phyloP scores from a whole-genome alignment of 768 basidiomycete species.

The Leccinum imitatum region DNA sequence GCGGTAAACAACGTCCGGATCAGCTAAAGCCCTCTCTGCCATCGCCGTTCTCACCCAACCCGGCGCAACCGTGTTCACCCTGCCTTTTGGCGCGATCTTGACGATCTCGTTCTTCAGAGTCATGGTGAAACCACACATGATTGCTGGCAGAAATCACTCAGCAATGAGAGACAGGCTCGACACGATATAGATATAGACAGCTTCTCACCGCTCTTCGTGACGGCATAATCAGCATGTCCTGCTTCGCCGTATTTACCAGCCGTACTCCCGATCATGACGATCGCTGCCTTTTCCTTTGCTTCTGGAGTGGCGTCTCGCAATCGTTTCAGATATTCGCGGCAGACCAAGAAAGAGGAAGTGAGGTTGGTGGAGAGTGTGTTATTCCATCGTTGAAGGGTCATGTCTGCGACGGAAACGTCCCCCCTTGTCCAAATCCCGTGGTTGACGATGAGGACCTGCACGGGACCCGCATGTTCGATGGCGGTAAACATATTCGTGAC shows the following conservation, averaged over 20 bases:
- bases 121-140: constrained; percentile 72
- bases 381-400: constrained; percentile 66
- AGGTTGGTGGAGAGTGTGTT: constrained; percentile 60
- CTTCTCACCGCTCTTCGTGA: constrained; percentile 59
- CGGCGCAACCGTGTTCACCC: constrained; percentile 71
- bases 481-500: constrained; percentile 50
- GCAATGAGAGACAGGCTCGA: background rate
- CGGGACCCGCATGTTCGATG: constrained; percentile 41
- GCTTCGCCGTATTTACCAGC: constrained; percentile 75
- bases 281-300: constrained; percentile 53
- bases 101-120: constrained; percentile 82
- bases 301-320: constrained; percentile 39
- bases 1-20: constrained; percentile 52
- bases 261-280: constrained; percentile 69
- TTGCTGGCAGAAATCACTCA: constrained; percentile 37
- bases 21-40: constrained; percentile 55
- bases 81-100: constrained; percentile 63
- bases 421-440: constrained; percentile 53
- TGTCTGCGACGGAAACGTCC: constrained; percentile 51
- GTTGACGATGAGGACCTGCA: constrained; percentile 60
- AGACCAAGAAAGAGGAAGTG: constrained; percentile 65
- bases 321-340: constrained; percentile 56
- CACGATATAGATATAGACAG: background rate
- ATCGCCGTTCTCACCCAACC: constrained; percentile 69
- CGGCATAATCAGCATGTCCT: constrained; percentile 65